Evolutionary conservation across 345 rosid species (phyloP).

Genomic region (Clarkia xantiana): DNA sequence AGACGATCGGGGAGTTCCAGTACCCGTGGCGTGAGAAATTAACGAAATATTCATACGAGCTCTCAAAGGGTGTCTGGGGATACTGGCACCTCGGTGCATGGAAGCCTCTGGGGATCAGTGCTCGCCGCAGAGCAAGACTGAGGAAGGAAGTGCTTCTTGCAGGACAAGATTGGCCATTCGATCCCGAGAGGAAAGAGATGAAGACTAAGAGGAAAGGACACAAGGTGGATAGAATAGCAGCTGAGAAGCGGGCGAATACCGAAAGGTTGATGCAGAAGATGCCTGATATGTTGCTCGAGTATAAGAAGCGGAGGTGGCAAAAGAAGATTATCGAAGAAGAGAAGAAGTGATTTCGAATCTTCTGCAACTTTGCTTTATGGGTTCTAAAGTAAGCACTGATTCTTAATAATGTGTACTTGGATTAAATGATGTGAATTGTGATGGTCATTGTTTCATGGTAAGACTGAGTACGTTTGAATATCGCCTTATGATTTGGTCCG

Average conservation of each 20-base stretch:
- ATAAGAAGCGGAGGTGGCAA: conserved; percentile 94
- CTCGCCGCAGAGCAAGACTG: conserved; percentile 67
- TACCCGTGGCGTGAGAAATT: conserved; percentile 78
- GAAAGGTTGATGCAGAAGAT: conserved; percentile 75
- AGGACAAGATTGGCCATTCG: conserved; percentile 78
- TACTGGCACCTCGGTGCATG: conserved; percentile 89
- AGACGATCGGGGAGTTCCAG: conserved; percentile 41
- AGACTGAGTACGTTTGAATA: no score
- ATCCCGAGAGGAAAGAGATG: conserved; percentile 86
- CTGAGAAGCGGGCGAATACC: conserved; percentile 74
- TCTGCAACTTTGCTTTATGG: no score
- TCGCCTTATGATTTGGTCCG: no score
- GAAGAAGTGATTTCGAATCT: conserved; percentile 16
- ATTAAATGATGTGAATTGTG: neutral
- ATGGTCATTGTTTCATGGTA: no score
- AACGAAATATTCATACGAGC: conserved; percentile 54
- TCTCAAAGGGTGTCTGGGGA: conserved; percentile 81
- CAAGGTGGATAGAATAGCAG: conserved; percentile 64
- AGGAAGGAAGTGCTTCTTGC: conserved; percentile 69
- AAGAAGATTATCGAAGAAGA: conserved; percentile 93
- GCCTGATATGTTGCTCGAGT: conserved; percentile 68
- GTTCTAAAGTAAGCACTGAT: no score
- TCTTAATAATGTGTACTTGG: no score
- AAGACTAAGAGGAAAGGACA: conserved; percentile 77
- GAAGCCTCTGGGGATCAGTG: conserved; percentile 84